phyloP scores from a whole-genome alignment of 106 monocot genomes.

The Phalaenopsis aphrodite region DNA sequence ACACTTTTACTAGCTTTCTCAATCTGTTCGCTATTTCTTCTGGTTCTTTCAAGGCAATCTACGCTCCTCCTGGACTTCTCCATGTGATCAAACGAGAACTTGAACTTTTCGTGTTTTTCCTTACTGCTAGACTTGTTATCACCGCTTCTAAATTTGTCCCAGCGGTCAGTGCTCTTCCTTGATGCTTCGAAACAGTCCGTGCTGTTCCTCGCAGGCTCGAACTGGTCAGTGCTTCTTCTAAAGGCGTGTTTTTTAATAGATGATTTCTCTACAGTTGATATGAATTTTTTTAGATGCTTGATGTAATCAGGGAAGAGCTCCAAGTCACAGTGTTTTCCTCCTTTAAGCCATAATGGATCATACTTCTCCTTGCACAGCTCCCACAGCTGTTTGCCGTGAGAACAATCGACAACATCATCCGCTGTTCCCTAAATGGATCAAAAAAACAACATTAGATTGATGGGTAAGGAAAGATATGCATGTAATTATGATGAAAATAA shows the following conservation, averaged over 20 bases:
- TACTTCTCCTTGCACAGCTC: slow-evolving; percentile 24
- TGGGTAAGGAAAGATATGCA: too few relatives aligned
- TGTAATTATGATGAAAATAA: too few relatives aligned
- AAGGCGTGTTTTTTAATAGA: slow-evolving; percentile 6
- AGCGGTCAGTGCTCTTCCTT: slow-evolving; percentile 37
- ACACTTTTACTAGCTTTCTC: slow-evolving; percentile 57
- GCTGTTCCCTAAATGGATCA: slow-evolving; percentile 14
- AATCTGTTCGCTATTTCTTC: slow-evolving; percentile 25
- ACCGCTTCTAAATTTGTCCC: slow-evolving; percentile 23
- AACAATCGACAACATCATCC: slow-evolving; percentile 26
- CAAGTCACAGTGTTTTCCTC: slow-evolving; percentile 28
- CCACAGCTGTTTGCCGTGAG: slow-evolving; percentile 26
- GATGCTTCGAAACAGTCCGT: slow-evolving; percentile 35
- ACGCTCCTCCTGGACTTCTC: slow-evolving; percentile 55
- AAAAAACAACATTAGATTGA: too few relatives aligned
- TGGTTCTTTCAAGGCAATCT: slow-evolving; percentile 35
- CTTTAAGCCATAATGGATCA: slow-evolving; percentile 28
- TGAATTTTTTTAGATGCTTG: slow-evolving; percentile 22
- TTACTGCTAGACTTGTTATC: neutral
- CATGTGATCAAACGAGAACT: slow-evolving; percentile 34
- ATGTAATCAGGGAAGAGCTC: slow-evolving; percentile 24
- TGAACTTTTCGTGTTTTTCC: slow-evolving; percentile 39
- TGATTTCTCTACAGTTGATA: slow-evolving; percentile 21
- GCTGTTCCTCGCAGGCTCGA: slow-evolving; percentile 45
- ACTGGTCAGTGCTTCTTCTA: slow-evolving; percentile 25